These are phyloP conservation scores for Pyrenophora seminiperda DNA, from an alignment of 2,329 filamentous ascomycete species.

Conservation along the genomic window DNA sequence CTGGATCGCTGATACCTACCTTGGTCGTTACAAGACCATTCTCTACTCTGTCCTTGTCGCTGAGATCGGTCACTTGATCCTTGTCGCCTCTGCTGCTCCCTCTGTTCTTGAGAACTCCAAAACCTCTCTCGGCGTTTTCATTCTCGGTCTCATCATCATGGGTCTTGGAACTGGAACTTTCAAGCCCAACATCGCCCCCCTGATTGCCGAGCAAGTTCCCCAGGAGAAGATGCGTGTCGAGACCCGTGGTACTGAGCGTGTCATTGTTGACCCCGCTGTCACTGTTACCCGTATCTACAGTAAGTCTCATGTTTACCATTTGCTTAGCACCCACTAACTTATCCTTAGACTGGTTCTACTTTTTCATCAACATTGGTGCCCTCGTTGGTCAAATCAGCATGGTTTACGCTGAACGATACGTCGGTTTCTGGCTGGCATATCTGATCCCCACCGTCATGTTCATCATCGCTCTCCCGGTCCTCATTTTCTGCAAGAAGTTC, in stretches of 20 bases:
- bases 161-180: constrained; percentile 71
- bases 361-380: constrained; percentile 48
- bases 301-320: background rate
- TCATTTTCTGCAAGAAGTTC: constrained; percentile 63
- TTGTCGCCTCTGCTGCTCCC: constrained; percentile 62
- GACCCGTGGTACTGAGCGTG: constrained; percentile 57
- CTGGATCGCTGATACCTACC: constrained; percentile 64
- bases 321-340: background rate
- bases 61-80: constrained; percentile 61
- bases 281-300: constrained; percentile 72
- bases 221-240: constrained; percentile 57
- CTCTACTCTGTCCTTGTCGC: constrained; percentile 63
- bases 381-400: constrained; percentile 45
- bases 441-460: constrained; percentile 70
- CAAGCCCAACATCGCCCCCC: constrained; percentile 67
- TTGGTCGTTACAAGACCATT: constrained; percentile 67
- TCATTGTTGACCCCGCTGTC: constrained; percentile 69
- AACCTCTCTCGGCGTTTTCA: constrained; percentile 60
- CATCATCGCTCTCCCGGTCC: constrained; percentile 62
- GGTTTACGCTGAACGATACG: constrained; percentile 51
- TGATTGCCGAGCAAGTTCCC: constrained; percentile 68
- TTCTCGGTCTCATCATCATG: constrained; percentile 64
- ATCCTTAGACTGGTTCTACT: constrained; percentile 48
- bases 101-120: constrained; percentile 54
- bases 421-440: constrained; percentile 76